Evolutionary conservation across 2,329 filamentous ascomycete species (phyloP), one percentile per base, ranked within the genome.

Genomic region (Trichoderma lentiforme): DNA sequence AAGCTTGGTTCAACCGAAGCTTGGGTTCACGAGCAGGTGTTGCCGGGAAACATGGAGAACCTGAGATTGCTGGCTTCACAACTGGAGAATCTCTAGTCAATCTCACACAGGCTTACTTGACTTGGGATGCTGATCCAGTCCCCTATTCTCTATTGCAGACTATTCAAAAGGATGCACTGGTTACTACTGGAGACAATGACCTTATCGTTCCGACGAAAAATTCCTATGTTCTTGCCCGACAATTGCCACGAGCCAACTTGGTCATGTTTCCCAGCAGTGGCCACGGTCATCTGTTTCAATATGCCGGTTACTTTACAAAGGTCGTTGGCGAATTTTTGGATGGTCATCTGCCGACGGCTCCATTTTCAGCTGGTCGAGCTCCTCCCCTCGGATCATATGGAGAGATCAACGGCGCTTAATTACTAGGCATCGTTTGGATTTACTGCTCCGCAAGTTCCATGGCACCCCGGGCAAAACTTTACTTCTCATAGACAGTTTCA

Each of bases 91-190:
- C 21, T 24, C 53, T 68, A 15, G 26, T 60, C 9, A 68, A 68
- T 6, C 65, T 68, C 24, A 68, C 53, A 6, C 65, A 68, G 56
- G 65, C 65, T 60, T 68, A 68, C 15, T 47, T 68, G 34, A 68
- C 65, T 18, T 68, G 65, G 65, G 65, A 68, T 32, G 65, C 65
- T 11, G 65, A 68, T 3, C 65, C 65, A 21, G 34, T 68, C 39
- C 65, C 65, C 24, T 68, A 68, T 12, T 68, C 65, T 9, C 8
- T 58, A 3, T n/a, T 68, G 26, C 65, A 68, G 11, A 60, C 65
- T 6, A 68, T 68, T 6, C 65, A 68, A n/a, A 68, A 47, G 15
- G 65, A 68, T 47, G 53, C n/a, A 4, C 65, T 68, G 6, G 65
- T 68, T 4, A 68, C 65, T 0, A 14, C 15, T 8, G 65, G 65